Conservation (phyloP, 116 monocot species). For the Dioscorea cayenensis region DNA sequence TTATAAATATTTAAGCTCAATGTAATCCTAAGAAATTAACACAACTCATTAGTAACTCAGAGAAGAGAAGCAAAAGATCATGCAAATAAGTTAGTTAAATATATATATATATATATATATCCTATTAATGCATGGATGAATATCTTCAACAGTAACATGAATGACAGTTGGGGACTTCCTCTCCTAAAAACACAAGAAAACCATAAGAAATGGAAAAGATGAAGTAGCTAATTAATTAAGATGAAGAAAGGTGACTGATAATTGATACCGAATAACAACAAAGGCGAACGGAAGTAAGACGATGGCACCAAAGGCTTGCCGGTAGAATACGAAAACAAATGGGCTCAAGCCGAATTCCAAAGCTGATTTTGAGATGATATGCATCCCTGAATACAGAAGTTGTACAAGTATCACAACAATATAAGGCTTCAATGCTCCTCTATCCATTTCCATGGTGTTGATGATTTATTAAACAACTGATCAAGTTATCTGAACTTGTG, state of each 20-base stretch:
- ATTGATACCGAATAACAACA: slow-evolving; percentile 21
- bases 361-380: slow-evolving; percentile 41
- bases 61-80: too few species aligned
- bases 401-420: slow-evolving; percentile 18
- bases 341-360: slow-evolving; percentile 39
- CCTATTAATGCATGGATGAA: slow-evolving; percentile 30
- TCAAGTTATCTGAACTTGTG: background rate
- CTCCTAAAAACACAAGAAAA: slow-evolving; percentile 17
- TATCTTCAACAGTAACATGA: slow-evolving; percentile 19
- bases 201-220: background rate
- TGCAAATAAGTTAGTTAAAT: too few species aligned
- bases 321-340: slow-evolving; percentile 45
- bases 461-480: background rate
- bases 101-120: slow-evolving; percentile 3
- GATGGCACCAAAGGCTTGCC: slow-evolving; percentile 24
- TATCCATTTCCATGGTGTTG: background rate
- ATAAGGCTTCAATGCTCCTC: background rate
- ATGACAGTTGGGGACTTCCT: slow-evolving; percentile 18
- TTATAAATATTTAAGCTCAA: slow-evolving; percentile 15
- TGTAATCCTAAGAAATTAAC: slow-evolving; percentile 9
- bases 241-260: too few species aligned
- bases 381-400: slow-evolving; percentile 30
- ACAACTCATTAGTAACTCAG: too few species aligned
- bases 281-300: slow-evolving; percentile 34
- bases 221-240: background rate